Percentiles rank a stretch among this genome's conserved stretches.
phyloP scores from a whole-genome alignment of 2,329 filamentous ascomycete genomes.

The Lizonia empirigonia region DNA sequence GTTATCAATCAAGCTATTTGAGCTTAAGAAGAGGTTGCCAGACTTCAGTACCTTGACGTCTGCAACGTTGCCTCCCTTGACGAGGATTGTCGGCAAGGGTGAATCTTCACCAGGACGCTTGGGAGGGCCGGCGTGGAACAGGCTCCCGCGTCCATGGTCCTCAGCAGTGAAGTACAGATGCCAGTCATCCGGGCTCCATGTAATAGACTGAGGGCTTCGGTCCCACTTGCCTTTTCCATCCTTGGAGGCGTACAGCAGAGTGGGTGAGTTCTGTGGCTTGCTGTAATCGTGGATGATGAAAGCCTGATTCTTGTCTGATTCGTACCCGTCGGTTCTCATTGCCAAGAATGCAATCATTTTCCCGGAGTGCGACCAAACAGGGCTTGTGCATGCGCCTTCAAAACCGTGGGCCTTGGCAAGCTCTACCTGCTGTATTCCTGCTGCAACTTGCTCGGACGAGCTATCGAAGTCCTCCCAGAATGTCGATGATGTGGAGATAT shows the following conservation, averaged over 20 bases:
- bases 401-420: conserved; percentile 63
- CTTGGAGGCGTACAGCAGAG: conserved; percentile 59
- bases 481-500: conserved; percentile 66
- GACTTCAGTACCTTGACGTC: conserved; percentile 60
- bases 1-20: conserved; percentile 73
- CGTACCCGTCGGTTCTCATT: conserved; percentile 78
- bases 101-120: conserved; percentile 18
- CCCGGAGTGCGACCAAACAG: conserved; percentile 76
- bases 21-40: conserved; percentile 66
- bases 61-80: conserved; percentile 42
- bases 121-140: conserved; percentile 49
- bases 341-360: conserved; percentile 74
- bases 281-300: conserved; percentile 67
- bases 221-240: conserved; percentile 68
- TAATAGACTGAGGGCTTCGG: conserved; percentile 57
- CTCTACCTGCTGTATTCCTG: conserved; percentile 56
- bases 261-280: conserved; percentile 55
- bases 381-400: conserved; percentile 68
- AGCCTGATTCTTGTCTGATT: conserved; percentile 76
- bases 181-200: conserved; percentile 60
- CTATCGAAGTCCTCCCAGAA: conserved; percentile 52
- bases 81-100: conserved; percentile 34
- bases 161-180: conserved; percentile 76
- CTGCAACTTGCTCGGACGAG: conserved; percentile 12
- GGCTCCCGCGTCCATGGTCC: conserved; percentile 68